Evolutionary conservation across 2,329 filamentous ascomycete genomes (phyloP), one percentile per base, ranked within the genome.

Genomic region (Camillea tinctor): DNA sequence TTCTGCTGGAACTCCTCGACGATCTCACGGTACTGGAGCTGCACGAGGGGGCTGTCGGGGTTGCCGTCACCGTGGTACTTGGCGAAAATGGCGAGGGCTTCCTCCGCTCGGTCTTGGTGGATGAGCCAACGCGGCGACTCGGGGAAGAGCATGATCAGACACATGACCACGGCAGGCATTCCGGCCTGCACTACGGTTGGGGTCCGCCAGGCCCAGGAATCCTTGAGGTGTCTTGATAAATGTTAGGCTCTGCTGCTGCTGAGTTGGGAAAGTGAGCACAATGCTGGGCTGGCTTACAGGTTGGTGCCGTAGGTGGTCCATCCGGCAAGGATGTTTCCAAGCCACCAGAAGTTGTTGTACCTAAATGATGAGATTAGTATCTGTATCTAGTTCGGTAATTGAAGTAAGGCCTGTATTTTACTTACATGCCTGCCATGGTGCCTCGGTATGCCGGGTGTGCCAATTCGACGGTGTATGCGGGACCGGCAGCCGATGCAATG

Each of bases 381-480:
- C 6, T 9, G 50, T 57, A 30, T 56, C 36, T 3, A 15, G 13
- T 11, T 4, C 22, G 19, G 13, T 40, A 22, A 50, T 30, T 7
- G 15, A 78, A 73, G 62, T 50, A n/a, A 50, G 77, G 79, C 76
- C 77, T 81, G 63, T 78, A 78, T 3, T 75, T 77, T 65, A 83
- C 84, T 70, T 79, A 85, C 64, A 88, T 79, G 50, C 84, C 87
- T 0, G 85, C 87, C 64, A 87, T 77, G 21, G 85, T 77, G 49
- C 85, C 86, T 62, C 87, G 80, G 71, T 85, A 86, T 1, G 82
- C 81, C 0, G 87, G 87, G 67, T 89, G 87, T 1, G 84, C 80
- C 58, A 87, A 79, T 70, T 90, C 87, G 51, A 85, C 82, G 17
- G 84, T 82, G 68, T 88, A 88, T n/a, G 84, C 81, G 1, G 87